Evolutionary conservation across 1,284 basidiomycete species (phyloP).

Genomic region (Mycena citricolor): DNA sequence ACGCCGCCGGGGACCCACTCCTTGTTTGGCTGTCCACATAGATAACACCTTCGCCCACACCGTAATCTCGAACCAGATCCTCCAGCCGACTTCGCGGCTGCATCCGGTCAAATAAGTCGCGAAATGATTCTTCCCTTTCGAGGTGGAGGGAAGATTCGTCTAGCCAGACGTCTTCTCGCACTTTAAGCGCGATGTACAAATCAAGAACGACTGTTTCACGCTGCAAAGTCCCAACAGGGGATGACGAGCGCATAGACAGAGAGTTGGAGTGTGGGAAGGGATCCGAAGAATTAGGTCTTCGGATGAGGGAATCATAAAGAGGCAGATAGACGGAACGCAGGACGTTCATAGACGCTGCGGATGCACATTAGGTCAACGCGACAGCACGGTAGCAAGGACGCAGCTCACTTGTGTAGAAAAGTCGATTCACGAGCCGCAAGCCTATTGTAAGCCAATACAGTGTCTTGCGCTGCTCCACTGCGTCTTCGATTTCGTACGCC

Average conservation of each 20-base stretch:
- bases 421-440: slow-evolving; percentile 62
- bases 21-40: slow-evolving; percentile 31
- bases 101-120: slow-evolving; percentile 71
- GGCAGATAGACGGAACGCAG: slow-evolving; percentile 71
- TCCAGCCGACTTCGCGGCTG: slow-evolving; percentile 72
- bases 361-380: too few species aligned
- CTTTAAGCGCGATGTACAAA: slow-evolving; percentile 73
- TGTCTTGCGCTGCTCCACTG: slow-evolving; percentile 57
- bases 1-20: too few species aligned
- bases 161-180: slow-evolving; percentile 69
- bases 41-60: slow-evolving; percentile 55
- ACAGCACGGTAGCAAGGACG: too few species aligned
- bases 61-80: slow-evolving; percentile 65
- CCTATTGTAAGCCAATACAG: slow-evolving; percentile 67
- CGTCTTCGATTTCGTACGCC: slow-evolving; percentile 36
- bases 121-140: slow-evolving; percentile 57
- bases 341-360: slow-evolving; percentile 78
- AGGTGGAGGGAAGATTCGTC: slow-evolving; percentile 73
- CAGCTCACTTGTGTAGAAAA: slow-evolving; percentile 60
- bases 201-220: slow-evolving; percentile 73
- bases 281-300: slow-evolving; percentile 68
- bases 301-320: slow-evolving; percentile 60
- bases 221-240: slow-evolving; percentile 38
- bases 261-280: slow-evolving; percentile 55
- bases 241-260: slow-evolving; percentile 5